These are phyloP conservation scores for Lobosporangium transversale DNA, from an alignment of 192 early-diverging fungal species.

Conservation along the genomic window DNA sequence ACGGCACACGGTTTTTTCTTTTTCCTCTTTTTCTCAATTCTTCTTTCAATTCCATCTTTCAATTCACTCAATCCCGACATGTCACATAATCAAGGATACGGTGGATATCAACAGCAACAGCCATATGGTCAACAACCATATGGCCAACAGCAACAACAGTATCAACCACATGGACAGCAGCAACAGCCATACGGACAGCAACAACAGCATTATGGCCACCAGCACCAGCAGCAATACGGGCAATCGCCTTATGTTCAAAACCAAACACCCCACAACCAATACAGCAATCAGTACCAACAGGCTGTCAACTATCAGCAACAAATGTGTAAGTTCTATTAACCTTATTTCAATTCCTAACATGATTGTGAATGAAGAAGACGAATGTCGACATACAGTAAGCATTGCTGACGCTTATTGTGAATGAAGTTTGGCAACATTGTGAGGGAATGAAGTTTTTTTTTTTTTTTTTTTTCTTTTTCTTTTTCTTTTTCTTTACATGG, in stretches of 20 bases:
- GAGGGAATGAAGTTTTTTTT: no score
- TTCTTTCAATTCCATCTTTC: neutral
- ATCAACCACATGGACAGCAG: neutral
- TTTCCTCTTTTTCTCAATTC: constrained; percentile 1
- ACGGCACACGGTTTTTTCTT: constrained; percentile 10
- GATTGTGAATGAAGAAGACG: no score
- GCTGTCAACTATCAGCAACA: constrained; percentile 20
- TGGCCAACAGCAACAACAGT: constrained; percentile 20
- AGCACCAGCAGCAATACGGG: constrained; percentile 22
- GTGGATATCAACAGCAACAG: constrained; percentile 28
- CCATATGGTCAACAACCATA: constrained; percentile 12
- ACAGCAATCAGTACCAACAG: constrained; percentile 19
- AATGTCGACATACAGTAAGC: no score
- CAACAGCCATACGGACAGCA: constrained; percentile 22
- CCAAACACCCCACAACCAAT: constrained; percentile 11
- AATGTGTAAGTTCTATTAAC: neutral
- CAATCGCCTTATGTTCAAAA: constrained; percentile 5
- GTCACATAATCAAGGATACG: constrained; percentile 41
- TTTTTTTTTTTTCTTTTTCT: no score
- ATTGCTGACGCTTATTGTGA: no score
- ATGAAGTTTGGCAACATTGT: no score
- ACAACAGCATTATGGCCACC: constrained; percentile 5
- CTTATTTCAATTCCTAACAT: no score
- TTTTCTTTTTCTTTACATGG: neutral
- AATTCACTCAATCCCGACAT: neutral